Evolutionary conservation across 345 rosid genomes (phyloP).

Genomic region (Draba incana): DNA sequence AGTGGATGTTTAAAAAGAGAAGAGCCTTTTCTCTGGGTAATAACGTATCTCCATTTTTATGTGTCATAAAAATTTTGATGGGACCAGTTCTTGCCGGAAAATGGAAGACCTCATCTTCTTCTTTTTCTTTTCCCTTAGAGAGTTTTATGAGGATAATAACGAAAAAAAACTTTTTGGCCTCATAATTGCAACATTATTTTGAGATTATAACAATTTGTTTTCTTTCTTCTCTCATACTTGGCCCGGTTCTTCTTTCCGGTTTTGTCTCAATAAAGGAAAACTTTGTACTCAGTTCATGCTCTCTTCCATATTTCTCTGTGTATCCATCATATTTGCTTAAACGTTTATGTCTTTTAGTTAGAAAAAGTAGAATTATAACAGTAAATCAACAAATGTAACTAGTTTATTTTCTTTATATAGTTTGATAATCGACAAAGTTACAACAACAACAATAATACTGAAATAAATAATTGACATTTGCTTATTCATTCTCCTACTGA

Average conservation of each 20-base stretch:
- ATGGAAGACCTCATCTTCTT: constrained; percentile 33
- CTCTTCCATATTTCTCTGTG: neutral
- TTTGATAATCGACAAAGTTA: too few species aligned
- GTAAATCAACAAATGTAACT: neutral
- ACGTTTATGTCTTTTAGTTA: too few species aligned
- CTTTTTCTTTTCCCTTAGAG: constrained; percentile 9
- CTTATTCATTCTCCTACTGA: constrained; percentile 7
- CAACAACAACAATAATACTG: too few species aligned
- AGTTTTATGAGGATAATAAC: constrained; percentile 37
- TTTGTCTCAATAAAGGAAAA: constrained; percentile 26
- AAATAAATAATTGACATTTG: neutral
- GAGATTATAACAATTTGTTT: constrained; percentile 29
- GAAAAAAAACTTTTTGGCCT: constrained; percentile 16
- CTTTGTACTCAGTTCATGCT: neutral
- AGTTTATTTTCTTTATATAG: too few species aligned
- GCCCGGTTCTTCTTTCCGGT: constrained; percentile 13
- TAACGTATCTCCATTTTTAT: constrained; percentile 41
- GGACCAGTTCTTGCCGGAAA: constrained; percentile 32
- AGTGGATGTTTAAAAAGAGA: constrained; percentile 32
- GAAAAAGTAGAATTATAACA: neutral
- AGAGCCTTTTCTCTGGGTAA: constrained; percentile 40
- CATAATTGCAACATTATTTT: constrained; percentile 29
- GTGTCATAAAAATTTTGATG: constrained; percentile 38
- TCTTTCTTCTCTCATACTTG: constrained; percentile 6
- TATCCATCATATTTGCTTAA: too few species aligned